Evolutionary conservation across 495 filamentous ascomycete species (phyloP).

Genomic region (Pyrenopolyporus hunteri): DNA sequence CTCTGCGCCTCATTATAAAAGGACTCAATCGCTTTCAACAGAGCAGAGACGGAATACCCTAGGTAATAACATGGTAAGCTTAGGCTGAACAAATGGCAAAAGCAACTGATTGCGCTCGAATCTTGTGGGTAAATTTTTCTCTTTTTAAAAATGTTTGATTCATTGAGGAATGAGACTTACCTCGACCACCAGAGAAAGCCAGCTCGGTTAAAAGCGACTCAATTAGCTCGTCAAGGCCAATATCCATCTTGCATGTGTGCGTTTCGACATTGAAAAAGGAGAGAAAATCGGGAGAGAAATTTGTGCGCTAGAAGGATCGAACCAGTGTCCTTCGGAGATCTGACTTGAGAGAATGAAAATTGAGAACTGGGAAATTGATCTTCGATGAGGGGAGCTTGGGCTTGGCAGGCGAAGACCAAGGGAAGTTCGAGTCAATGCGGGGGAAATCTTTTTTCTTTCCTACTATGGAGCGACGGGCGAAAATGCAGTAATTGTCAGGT

Average conservation of each 20-base stretch:
- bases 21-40: conserved; percentile 34
- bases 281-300: conserved; percentile 29
- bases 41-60: conserved; percentile 38
- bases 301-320: conserved; percentile 40
- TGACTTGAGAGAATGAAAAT: conserved; percentile 9
- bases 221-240: conserved; percentile 71
- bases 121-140: background rate
- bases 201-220: conserved; percentile 74
- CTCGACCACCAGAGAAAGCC: conserved; percentile 68
- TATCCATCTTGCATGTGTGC: conserved; percentile 59
- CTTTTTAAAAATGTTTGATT: background rate
- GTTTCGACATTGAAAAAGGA: conserved; percentile 35
- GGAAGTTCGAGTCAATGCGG: background rate
- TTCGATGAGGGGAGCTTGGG: conserved; percentile 7
- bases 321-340: conserved; percentile 32
- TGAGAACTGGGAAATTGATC: conserved; percentile 9
- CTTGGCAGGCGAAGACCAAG: background rate
- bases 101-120: background rate
- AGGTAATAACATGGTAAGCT: conserved; percentile 15
- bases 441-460: too few species aligned
- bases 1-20: conserved; percentile 23
- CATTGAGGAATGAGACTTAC: conserved; percentile 56
- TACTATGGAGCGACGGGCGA: too few species aligned
- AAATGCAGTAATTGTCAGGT: too few species aligned
- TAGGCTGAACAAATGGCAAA: background rate